Evolutionary conservation across 2,329 filamentous ascomycete genomes (phyloP), one percentile per base, ranked within the genome.

Genomic region (Neofusicoccum ribis): DNA sequence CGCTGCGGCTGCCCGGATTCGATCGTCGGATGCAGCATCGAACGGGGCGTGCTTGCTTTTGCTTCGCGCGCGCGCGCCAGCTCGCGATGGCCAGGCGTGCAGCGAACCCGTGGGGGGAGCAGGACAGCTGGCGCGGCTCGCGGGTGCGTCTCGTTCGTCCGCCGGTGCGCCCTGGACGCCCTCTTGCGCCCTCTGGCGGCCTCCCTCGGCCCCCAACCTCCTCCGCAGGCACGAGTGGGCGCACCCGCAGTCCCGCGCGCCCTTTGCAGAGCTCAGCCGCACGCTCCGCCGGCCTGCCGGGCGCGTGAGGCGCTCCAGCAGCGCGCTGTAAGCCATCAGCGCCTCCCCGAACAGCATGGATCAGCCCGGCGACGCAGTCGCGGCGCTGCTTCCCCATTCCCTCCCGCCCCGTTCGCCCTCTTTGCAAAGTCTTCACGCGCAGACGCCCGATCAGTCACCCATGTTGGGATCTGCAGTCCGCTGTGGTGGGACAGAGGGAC

Each of bases 401-500:
- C 20, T 7, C 50, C 12, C 61, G 50, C 41, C 39, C 61, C 61
- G 14, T 54, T 49, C 39, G 50, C 61, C 61, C 50, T 56, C 50
- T 47, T 64, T 56, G 17, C 61, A 15, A 39, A 37, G 37, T 64
- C 61, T 54, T 46, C 49, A 64, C 49, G 61, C 61, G 43, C 9
- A 12, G 39, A 51, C 61, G 61, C 61, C 50, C 43, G 56, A 60
- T 60, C 56, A 60, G 56, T 60, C 20, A 20, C 15, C 61, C 61
- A 47, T 56, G 36, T 34, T 20, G 41, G 50, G 61, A 64, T 64
- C 39, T 52, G 61, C 61, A 54, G 41, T 39, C 60, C 50, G 50
- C 34, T 27, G 41, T 46, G 49, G 61, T 64, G 61, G 61, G 61
- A 64, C 61, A 56, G 50, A 54, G 12, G 60, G 15, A 39, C 61